Evolutionary conservation across 1,139 yeast genomes (phyloP).

Genomic region (Candida tropicalis): DNA sequence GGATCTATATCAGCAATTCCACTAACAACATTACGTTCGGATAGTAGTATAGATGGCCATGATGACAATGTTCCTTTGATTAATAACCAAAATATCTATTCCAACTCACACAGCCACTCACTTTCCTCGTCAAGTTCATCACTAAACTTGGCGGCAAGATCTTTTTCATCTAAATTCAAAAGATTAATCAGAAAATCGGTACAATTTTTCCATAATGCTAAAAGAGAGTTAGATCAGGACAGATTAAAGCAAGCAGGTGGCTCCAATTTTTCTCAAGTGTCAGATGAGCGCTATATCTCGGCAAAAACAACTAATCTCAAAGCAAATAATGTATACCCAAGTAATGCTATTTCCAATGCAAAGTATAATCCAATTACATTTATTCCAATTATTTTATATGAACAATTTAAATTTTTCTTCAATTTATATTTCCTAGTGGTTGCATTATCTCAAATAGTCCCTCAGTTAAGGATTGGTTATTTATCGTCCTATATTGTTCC

Average conservation of each 20-base stretch:
- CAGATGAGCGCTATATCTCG: conserved; percentile 34
- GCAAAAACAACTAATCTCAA: conserved; percentile 36
- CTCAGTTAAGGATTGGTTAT: conserved; percentile 89
- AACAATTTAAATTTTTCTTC: conserved; percentile 96
- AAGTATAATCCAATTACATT: conserved; percentile 89
- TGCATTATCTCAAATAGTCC: conserved; percentile 92
- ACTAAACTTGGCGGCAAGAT: conserved; percentile 18
- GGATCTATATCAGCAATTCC: conserved; percentile 34
- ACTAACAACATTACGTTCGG: conserved; percentile 23
- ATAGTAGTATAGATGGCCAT: conserved; percentile 13
- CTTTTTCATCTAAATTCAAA: conserved; percentile 20
- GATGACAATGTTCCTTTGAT: conserved; percentile 36
- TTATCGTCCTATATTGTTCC: conserved; percentile 93
- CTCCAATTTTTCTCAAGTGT: conserved; percentile 13
- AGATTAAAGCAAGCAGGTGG: conserved; percentile 20
- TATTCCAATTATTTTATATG: conserved; percentile 84
- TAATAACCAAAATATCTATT: conserved; percentile 15
- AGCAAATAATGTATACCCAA: conserved; percentile 46
- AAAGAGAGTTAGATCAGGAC: conserved; percentile 30
- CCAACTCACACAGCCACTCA: conserved; percentile 19
- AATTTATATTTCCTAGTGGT: conserved; percentile 89
- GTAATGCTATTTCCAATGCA: conserved; percentile 91
- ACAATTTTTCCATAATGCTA: conserved; percentile 29
- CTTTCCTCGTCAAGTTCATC: conserved; percentile 26
- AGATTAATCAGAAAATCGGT: conserved; percentile 19